Base-by-base conservation (phyloP, 495 filamentous ascomycete genomes). In the Aspergillus bridgeri region DNA sequence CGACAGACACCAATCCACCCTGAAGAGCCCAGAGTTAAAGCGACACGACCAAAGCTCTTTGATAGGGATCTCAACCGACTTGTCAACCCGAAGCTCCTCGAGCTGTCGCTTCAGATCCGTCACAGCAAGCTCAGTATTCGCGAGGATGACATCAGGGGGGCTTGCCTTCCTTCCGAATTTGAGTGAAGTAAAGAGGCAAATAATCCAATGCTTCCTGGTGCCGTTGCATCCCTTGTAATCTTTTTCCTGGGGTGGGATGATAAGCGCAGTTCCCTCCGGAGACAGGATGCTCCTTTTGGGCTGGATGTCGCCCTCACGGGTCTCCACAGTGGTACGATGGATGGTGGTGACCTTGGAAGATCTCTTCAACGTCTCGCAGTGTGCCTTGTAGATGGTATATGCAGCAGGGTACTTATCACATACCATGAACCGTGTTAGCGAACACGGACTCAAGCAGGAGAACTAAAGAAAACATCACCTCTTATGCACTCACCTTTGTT, bases 121-220 rank as follows among this genome's bases (percentile, higher is more conserved):
- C 5, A 82, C 52, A 5, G 79, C 79, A 19, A 69, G 60, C 27
- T 53, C 54, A 0, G 78, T 79, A 24, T 71, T 73, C 6, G 63
- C 67, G 13, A 77, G 23, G 44, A 82, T 77, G 9, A 60, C 48
- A 0, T 71, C 60, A 0, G 63, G 59, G 3, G 61, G 48, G 23
- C 69, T 70, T 5, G 66, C 63, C 5, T 25, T 57, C 0, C 53
- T 53, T 0, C 79, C 78, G 53, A 69, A 78, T 0, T 59, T 58
- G 0, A 47, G 18, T 0, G 73, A 78, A 0, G 77, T 81, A 43
- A 82, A 81, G 0, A 82, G 66, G 48, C 79, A 82, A 13, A 79
- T 65, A 7, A 82, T 70, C 77, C 78, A 82, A 29, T 79, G 76
- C 27, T 69, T 72, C 6, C 50, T 57, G 13, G 42, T 44, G 11